phyloP scores from a whole-genome alignment of 2,329 filamentous ascomycete genomes.

The Alternaria postmessia region DNA sequence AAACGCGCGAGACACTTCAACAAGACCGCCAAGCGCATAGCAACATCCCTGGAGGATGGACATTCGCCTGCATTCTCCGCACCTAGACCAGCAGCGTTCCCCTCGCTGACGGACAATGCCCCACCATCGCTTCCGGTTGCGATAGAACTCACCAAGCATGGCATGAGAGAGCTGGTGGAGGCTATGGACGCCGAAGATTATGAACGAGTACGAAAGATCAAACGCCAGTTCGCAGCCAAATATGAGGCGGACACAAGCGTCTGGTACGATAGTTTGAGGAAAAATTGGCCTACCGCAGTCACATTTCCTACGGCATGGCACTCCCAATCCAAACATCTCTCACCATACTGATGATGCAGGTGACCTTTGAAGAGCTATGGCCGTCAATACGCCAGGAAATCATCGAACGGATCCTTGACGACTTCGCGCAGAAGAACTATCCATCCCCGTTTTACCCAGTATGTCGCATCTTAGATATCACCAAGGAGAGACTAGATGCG shows the following conservation, averaged over 20 bases:
- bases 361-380: slow-evolving; percentile 26
- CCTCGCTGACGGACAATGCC: slow-evolving; percentile 2
- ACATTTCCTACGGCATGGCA: slow-evolving; percentile 5
- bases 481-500: neutral
- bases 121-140: neutral
- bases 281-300: neutral
- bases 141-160: neutral
- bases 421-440: slow-evolving; percentile 9
- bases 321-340: neutral
- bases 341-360: slow-evolving; percentile 9
- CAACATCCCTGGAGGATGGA: neutral
- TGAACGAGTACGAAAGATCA: neutral
- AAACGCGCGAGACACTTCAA: neutral
- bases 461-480: slow-evolving; percentile 20
- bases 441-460: slow-evolving; percentile 15
- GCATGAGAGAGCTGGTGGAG: slow-evolving; percentile 9
- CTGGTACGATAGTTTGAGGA: slow-evolving; percentile 23
- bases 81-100: slow-evolving; percentile 14
- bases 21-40: neutral
- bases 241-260: slow-evolving; percentile 6
- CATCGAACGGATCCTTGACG: slow-evolving; percentile 26
- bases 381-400: slow-evolving; percentile 29
- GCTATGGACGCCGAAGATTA: slow-evolving; percentile 3
- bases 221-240: slow-evolving; percentile 10
- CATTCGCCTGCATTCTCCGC: neutral